Evolutionary conservation across 2,329 filamentous ascomycete species (phyloP).

Genomic region (Coniella vitis): DNA sequence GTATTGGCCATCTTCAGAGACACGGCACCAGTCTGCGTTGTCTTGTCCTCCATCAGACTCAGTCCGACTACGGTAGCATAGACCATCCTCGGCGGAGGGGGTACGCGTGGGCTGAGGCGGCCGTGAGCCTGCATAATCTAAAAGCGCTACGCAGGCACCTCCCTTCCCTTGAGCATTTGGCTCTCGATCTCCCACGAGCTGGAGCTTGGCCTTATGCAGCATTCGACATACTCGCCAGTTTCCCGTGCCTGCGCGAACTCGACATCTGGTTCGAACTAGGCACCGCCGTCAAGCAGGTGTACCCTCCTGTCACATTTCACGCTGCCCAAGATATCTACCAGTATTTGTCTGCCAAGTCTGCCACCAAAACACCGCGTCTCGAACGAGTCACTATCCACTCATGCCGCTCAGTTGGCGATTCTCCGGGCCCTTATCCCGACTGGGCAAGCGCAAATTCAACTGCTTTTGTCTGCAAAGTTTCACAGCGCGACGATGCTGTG

Average conservation of each 20-base stretch:
- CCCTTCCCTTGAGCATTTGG: not conserved
- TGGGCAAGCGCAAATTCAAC: not conserved
- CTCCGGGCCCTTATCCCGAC: too few relatives aligned
- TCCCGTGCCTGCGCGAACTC: not conserved
- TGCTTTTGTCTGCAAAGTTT: not conserved
- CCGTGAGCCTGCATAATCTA: not conserved
- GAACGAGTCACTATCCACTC: not conserved
- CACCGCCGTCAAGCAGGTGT: not conserved
- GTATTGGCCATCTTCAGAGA: not conserved
- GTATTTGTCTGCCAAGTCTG: not conserved
- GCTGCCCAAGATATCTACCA: not conserved
- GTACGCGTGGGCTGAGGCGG: not conserved
- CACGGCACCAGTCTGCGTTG: not conserved
- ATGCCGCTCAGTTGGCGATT: not conserved
- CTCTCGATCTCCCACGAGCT: not conserved
- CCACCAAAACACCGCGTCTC: not conserved
- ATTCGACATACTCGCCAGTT: not conserved
- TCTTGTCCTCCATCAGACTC: not conserved
- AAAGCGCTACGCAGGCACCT: not conserved
- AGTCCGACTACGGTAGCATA: too few relatives aligned
- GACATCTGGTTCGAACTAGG: not conserved
- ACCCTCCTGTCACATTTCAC: not conserved
- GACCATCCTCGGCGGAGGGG: too few relatives aligned
- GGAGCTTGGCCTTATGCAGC: not conserved
- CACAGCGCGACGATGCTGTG: not conserved